Evolutionary conservation across 2,329 filamentous ascomycete genomes (phyloP), one percentile per base, ranked within the genome.

Genomic region (Aspergillus quadrilineatus): DNA sequence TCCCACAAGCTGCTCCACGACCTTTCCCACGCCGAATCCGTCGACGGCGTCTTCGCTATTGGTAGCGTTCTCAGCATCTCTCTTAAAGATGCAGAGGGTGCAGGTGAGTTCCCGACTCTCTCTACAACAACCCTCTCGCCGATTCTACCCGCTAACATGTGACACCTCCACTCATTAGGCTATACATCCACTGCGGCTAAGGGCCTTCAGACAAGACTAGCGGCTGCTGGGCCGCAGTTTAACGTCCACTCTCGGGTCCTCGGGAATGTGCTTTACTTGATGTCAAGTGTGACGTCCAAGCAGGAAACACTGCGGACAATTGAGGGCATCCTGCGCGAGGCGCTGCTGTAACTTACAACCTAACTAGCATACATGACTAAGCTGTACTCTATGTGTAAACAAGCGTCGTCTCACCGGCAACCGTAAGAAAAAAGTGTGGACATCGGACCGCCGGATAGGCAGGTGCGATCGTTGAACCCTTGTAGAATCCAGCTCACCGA

Each of bases 21-120:
- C 10, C 65, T 92, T 2, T 92, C 88, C 4, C 74, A 80, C 17
- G 77, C 78, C 2, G 60, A 74, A 0, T 72, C 76, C 0, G 84
- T 94, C 0, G 78, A 84, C 2, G 84, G 86, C 6, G 84, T 88
- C 0, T 89, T 90, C 76, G 87, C 89, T 0, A 74, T 94, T 1
- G 90, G 90, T 0, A 89, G 84, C 2, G 88, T 94, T 1, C 76
- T 94, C 9, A 87, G 88, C 0, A 85, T 95, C 37, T 78, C 78
- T 10, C 62, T 86, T 22, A 73, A 75, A 41, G 82, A 85, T 64
- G 67, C 73, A 3, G 67, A 69, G 30, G 80, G 79, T 17, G 75
- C 74, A 60, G 73, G 78, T 78, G 70, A 65, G 73, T 67, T 53
- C 48, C 34, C 42, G n/a, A 49, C 29, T 17, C 29, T 50, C 48